A percentile compares a stretch with the other conserved stretches of the same genome.
These are phyloP conservation scores for Rhizoclosmatium globosum DNA, from an alignment of 192 early-diverging fungal species.

Conservation along the genomic window DNA sequence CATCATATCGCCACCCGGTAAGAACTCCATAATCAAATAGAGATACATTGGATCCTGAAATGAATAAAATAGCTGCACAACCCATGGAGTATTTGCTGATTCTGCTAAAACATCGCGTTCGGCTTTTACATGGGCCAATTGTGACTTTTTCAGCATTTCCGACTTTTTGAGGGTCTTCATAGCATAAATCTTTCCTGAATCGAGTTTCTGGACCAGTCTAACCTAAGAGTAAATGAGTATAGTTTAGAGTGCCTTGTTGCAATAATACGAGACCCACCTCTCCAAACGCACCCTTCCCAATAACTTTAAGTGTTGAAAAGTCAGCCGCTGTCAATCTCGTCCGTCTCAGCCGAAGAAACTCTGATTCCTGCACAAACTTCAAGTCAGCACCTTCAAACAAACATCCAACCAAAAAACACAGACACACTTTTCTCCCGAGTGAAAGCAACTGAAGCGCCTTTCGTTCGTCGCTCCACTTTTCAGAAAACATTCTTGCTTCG, in stretches of 20 bases:
- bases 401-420: neutral
- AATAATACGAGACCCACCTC: conserved; percentile 64
- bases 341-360: conserved; percentile 91
- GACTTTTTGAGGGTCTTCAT: conserved; percentile 97
- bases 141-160: conserved; percentile 99
- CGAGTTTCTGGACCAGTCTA: conserved; percentile 92
- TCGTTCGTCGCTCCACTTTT: conserved; percentile 87
- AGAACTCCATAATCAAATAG: conserved; percentile 99
- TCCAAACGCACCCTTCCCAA: conserved; percentile 99
- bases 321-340: conserved; percentile 87
- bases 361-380: conserved; percentile 68
- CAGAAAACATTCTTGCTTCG: conserved; percentile 76
- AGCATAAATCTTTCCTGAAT: conserved; percentile 98
- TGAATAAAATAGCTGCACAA: conserved; percentile 97
- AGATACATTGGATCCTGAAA: conserved; percentile 95
- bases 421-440: conserved; percentile 71
- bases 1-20: conserved; percentile 99
- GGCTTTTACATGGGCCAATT: conserved; percentile 82
- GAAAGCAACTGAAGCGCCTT: conserved; percentile 82
- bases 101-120: conserved; percentile 98
- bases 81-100: conserved; percentile 90
- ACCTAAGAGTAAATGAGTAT: conserved; percentile 62
- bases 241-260: neutral
- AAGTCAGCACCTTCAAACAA: too few relatives aligned
- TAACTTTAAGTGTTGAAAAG: conserved; percentile 96